phyloP scores from a whole-genome alignment of 1,284 basidiomycete species.

The Phenoliferia sp. region DNA sequence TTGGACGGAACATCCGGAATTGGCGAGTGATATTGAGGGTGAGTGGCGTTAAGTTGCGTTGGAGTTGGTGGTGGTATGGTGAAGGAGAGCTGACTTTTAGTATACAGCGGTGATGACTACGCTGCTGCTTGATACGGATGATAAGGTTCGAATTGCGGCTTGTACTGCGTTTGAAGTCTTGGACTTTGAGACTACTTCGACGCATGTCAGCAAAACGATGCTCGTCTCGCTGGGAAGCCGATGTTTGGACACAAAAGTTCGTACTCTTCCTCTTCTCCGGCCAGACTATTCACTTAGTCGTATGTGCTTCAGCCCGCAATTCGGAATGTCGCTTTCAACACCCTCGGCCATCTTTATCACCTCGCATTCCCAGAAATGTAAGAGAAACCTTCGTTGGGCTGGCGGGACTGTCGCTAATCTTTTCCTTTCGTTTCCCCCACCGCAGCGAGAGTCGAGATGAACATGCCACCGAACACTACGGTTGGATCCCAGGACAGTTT shows the following conservation, averaged over 20 bases:
- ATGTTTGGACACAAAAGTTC: conserved; percentile 78
- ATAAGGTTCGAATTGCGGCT: conserved; percentile 78
- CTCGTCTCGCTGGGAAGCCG: conserved; percentile 66
- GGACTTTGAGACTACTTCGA: conserved; percentile 78
- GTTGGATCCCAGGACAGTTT: conserved; percentile 85
- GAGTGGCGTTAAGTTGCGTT: conserved; percentile 24
- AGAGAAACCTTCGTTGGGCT: conserved; percentile 38
- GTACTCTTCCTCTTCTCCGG: conserved; percentile 11
- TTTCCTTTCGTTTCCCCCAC: neutral
- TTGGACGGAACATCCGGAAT: conserved; percentile 62
- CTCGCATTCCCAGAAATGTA: conserved; percentile 86
- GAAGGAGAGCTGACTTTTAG: neutral
- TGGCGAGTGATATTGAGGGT: conserved; percentile 68
- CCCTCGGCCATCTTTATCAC: conserved; percentile 72
- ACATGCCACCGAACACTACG: conserved; percentile 71
- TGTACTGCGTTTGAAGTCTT: conserved; percentile 76
- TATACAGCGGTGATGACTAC: conserved; percentile 54
- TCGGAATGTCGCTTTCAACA: conserved; percentile 71
- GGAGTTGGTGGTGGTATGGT: neutral
- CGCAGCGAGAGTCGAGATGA: conserved; percentile 71
- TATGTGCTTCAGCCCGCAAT: conserved; percentile 56
- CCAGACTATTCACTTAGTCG: neutral
- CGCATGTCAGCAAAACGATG: conserved; percentile 65
- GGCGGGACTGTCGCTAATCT: neutral
- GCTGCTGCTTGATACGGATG: conserved; percentile 82